These are phyloP conservation scores for Cylindrodendrum hubeiense DNA, from an alignment of 2,329 filamentous ascomycete genomes.

Conservation along the genomic window DNA sequence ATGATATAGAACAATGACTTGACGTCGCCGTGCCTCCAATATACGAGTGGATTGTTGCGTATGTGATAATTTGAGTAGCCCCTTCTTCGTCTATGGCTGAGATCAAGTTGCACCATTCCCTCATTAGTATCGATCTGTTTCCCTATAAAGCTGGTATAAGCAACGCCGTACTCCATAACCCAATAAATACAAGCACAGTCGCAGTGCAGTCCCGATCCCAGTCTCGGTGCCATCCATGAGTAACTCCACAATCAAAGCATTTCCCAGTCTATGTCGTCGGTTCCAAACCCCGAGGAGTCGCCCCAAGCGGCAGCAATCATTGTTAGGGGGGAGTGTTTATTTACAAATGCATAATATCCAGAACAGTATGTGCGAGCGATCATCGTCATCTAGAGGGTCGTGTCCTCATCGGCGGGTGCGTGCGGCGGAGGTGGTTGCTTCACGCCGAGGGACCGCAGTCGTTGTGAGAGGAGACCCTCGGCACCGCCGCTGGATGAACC, in stretches of 20 bases:
- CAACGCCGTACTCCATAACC: constrained; percentile 12
- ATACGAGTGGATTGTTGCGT: too few relatives aligned
- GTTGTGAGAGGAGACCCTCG: constrained; percentile 78
- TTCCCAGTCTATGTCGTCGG: constrained; percentile 10
- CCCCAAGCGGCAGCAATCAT: neutral
- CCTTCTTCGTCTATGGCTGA: constrained; percentile 10
- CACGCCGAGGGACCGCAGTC: constrained; percentile 73
- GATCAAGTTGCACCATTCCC: neutral
- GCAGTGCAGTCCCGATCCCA: neutral
- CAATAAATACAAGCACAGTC: neutral
- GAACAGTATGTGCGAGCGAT: neutral
- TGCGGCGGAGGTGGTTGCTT: constrained; percentile 42
- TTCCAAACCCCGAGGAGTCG: neutral
- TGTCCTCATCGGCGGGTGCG: constrained; percentile 4
- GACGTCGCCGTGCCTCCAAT: neutral
- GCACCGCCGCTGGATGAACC: constrained; percentile 56
- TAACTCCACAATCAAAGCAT: neutral
- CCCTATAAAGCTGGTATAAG: constrained; percentile 19
- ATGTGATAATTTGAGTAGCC: neutral
- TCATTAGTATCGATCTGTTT: neutral
- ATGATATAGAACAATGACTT: constrained; percentile 1
- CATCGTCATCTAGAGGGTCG: constrained; percentile 18
- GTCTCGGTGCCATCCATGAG: neutral
- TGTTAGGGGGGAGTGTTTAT: constrained; percentile 2
- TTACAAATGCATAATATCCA: constrained; percentile 10